A percentile compares a stretch with the other conserved stretches of the same genome.
Evolutionary conservation across 257 asterid species (phyloP).

Genomic region (Hygrophila difformis): DNA sequence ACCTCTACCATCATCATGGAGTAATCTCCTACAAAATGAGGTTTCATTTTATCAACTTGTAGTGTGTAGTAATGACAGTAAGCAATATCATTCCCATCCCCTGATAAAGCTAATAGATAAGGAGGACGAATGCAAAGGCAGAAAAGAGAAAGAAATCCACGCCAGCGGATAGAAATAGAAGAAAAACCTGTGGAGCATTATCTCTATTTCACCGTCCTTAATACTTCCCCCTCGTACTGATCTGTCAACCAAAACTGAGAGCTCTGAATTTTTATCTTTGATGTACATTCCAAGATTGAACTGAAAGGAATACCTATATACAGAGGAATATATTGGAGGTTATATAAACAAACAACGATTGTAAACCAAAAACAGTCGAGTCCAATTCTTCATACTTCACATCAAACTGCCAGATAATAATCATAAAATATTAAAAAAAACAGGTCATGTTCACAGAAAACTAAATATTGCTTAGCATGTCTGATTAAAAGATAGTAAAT

Average conservation of each 20-base stretch:
- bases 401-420: neutral
- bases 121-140: neutral
- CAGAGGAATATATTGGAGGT: neutral
- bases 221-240: constrained; percentile 93
- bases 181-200: constrained; percentile 84
- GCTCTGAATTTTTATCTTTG: constrained; percentile 62
- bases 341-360: neutral
- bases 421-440: no score
- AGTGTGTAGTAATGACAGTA: no score
- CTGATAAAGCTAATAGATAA: neutral
- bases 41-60: no score
- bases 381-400: no score
- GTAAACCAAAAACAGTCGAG: no score
- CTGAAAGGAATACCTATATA: constrained; percentile 29
- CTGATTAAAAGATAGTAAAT: no score
- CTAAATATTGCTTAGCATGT: no score
- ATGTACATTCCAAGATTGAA: constrained; percentile 85
- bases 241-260: constrained; percentile 92
- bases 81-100: neutral
- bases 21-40: constrained; percentile 85
- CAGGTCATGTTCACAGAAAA: no score
- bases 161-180: constrained; percentile 3
- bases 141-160: neutral
- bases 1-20: constrained; percentile 79
- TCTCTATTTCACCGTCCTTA: constrained; percentile 75